Evolutionary conservation across 441 rosid species (phyloP).

Genomic region (Brassica hybrid): DNA sequence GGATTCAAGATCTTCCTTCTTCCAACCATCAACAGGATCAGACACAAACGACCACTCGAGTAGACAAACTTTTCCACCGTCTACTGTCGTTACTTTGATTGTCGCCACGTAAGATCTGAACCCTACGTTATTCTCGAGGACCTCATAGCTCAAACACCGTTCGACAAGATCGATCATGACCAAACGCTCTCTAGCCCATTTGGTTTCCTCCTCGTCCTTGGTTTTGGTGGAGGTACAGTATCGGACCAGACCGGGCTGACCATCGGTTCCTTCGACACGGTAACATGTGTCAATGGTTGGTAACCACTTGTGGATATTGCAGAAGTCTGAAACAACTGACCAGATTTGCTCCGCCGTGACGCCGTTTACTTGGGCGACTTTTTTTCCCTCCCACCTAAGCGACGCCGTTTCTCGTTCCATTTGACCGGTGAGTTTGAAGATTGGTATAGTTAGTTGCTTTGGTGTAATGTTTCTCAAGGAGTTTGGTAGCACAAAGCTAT

Average conservation of each 20-base stretch:
- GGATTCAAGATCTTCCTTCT: constrained; percentile 47
- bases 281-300: constrained; percentile 52
- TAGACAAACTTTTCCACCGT: constrained; percentile 31
- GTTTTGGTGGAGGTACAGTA: constrained; percentile 45
- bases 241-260: constrained; percentile 59
- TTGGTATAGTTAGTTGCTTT: neutral
- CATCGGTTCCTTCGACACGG: constrained; percentile 54
- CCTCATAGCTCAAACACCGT: constrained; percentile 59
- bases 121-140: constrained; percentile 57
- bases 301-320: constrained; percentile 56
- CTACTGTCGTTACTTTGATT: constrained; percentile 41
- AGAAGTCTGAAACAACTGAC: constrained; percentile 61
- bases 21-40: constrained; percentile 63
- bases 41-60: constrained; percentile 64
- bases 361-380: constrained; percentile 43
- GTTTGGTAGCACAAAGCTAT: constrained; percentile 21
- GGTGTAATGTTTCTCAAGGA: constrained; percentile 9
- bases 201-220: constrained; percentile 16
- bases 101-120: constrained; percentile 55
- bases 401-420: constrained; percentile 37
- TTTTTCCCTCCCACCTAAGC: constrained; percentile 57
- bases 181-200: constrained; percentile 62
- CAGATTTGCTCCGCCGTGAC: constrained; percentile 55
- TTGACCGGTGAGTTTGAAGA: neutral
- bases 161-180: constrained; percentile 47